Conservation (phyloP, 495 filamentous ascomycete genomes). For the Trichoderma erinaceum region DNA sequence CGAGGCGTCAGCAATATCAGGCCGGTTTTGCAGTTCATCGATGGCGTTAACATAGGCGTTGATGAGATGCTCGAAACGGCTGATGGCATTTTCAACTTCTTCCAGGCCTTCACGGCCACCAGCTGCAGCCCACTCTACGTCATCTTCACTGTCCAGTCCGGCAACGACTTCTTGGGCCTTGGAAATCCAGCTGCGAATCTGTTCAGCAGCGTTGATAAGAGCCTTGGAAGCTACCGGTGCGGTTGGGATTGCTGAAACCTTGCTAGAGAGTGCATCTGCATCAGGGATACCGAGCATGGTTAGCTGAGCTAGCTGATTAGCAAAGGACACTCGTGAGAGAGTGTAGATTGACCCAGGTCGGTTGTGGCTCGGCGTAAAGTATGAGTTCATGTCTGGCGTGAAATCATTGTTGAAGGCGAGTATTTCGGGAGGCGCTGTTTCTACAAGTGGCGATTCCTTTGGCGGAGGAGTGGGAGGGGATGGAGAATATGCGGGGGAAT, state of each 20-base stretch:
- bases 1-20: constrained; percentile 65
- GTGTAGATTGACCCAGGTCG: constrained; percentile 82
- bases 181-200: constrained; percentile 86
- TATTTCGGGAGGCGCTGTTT: constrained; percentile 18
- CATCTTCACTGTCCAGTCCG: constrained; percentile 86
- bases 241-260: constrained; percentile 74
- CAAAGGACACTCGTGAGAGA: constrained; percentile 81
- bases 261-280: constrained; percentile 69
- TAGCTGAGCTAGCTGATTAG: constrained; percentile 80
- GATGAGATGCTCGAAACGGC: constrained; percentile 77
- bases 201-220: constrained; percentile 73
- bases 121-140: constrained; percentile 94
- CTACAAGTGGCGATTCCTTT: constrained; percentile 42
- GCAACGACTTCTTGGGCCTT: constrained; percentile 82
- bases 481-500: constrained; percentile 17
- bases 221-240: constrained; percentile 71
- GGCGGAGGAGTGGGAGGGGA: constrained; percentile 36
- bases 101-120: constrained; percentile 83
- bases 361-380: constrained; percentile 49
- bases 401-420: constrained; percentile 32
- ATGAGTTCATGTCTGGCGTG: constrained; percentile 35
- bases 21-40: constrained; percentile 75
- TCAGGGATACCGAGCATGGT: constrained; percentile 81
- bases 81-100: constrained; percentile 81
- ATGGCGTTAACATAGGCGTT: constrained; percentile 86